phyloP scores from a whole-genome alignment of 1,139 yeast genomes.

The Ashbya aceris region DNA sequence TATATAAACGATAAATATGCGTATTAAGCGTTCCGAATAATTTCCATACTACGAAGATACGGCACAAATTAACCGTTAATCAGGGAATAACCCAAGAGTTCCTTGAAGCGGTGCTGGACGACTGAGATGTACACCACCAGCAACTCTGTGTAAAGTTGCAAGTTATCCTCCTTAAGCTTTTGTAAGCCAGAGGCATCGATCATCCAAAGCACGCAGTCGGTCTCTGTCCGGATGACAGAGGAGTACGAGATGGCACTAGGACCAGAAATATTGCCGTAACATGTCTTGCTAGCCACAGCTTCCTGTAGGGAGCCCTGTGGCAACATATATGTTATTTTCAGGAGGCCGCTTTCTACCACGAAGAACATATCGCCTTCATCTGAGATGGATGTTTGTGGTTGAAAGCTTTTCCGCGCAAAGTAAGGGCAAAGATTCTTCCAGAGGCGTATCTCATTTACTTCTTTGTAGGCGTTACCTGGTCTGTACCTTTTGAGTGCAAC shows the following conservation, averaged over 20 bases:
- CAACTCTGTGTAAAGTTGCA: conserved; percentile 59
- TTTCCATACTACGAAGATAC: no score
- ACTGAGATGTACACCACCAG: conserved; percentile 55
- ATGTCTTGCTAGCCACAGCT: conserved; percentile 78
- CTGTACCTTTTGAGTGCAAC: conserved; percentile 25
- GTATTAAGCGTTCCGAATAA: no score
- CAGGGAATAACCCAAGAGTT: conserved; percentile 59
- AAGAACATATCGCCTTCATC: conserved; percentile 39
- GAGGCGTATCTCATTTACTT: conserved; percentile 19
- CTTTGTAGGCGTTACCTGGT: conserved; percentile 31
- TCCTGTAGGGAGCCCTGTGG: conserved; percentile 57
- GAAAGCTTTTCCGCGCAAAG: conserved; percentile 14
- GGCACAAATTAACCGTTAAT: conserved; percentile 34
- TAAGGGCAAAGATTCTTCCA: conserved; percentile 26
- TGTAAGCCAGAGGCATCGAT: conserved; percentile 42
- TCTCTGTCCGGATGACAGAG: conserved; percentile 33
- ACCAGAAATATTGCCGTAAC: conserved; percentile 50
- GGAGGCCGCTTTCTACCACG: conserved; percentile 70
- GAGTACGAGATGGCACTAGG: conserved; percentile 12
- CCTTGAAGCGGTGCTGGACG: conserved; percentile 64
- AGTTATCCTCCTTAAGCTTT: conserved; percentile 34
- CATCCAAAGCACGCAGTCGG: conserved; percentile 66
- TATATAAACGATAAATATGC: no score
- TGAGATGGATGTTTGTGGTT: conserved; percentile 15
- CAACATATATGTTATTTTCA: conserved; percentile 50